phyloP scores from a whole-genome alignment of 148 eudicot species.

The Persicaria maculosa region DNA sequence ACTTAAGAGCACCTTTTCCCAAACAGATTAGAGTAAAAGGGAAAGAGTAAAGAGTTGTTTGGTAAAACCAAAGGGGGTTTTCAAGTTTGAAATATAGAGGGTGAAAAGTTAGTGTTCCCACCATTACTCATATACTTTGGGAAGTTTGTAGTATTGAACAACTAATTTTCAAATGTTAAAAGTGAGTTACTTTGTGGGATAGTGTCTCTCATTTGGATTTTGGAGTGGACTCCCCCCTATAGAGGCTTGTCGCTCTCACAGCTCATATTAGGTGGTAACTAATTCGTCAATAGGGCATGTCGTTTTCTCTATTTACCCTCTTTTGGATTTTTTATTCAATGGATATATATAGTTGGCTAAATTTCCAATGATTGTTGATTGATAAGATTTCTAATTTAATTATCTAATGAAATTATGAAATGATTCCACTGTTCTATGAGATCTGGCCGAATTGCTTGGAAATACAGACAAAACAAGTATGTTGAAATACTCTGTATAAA shows the following conservation, averaged over 20 bases:
- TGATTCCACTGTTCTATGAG: too few species aligned
- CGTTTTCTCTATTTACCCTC: too few species aligned
- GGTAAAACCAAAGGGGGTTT: neutral
- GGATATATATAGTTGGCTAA: too few species aligned
- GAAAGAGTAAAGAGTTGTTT: neutral
- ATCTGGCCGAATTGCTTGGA: too few species aligned
- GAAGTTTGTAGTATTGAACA: neutral
- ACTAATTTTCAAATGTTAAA: neutral
- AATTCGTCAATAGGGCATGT: neutral
- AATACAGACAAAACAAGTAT: too few species aligned
- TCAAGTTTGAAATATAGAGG: constrained; percentile 2
- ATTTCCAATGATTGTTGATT: too few species aligned
- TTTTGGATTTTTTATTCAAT: too few species aligned
- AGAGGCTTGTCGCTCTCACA: neutral
- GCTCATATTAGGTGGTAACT: constrained; percentile 1
- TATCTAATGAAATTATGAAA: too few species aligned
- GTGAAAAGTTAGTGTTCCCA: neutral
- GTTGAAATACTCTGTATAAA: too few species aligned
- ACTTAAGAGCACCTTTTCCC: neutral
- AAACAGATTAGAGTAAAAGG: constrained; percentile 3
- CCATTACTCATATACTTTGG: neutral
- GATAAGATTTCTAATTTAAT: too few species aligned
- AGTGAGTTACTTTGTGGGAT: neutral
- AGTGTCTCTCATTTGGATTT: neutral
- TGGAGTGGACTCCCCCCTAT: neutral